Evolutionary conservation across 2,329 filamentous ascomycete species (phyloP).

Genomic region (Neonectria neomacrospora): DNA sequence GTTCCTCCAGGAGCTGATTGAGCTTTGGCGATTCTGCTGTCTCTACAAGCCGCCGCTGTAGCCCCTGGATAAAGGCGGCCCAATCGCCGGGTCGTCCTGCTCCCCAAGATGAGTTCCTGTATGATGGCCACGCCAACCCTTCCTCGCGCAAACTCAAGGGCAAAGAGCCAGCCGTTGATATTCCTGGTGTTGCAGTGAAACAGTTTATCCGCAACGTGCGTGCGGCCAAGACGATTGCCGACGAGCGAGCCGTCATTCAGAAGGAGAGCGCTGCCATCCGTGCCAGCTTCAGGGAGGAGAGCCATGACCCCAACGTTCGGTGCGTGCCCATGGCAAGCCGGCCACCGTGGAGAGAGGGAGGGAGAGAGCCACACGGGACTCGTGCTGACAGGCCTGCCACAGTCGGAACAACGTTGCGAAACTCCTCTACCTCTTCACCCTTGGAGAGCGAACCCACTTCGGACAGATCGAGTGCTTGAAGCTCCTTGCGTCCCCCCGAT

Average conservation of each 20-base stretch:
- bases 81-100: slow-evolving; percentile 45
- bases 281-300: slow-evolving; percentile 97
- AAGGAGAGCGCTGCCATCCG: slow-evolving; percentile 98
- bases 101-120: slow-evolving; percentile 55
- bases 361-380: background rate
- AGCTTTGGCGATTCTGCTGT: slow-evolving; percentile 29
- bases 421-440: slow-evolving; percentile 95
- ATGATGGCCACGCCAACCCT: slow-evolving; percentile 33
- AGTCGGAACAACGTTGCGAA: slow-evolving; percentile 99
- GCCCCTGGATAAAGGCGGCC: slow-evolving; percentile 47
- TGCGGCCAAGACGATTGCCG: slow-evolving; percentile 97
- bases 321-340: slow-evolving; percentile 56
- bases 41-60: slow-evolving; percentile 24
- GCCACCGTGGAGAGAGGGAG: background rate
- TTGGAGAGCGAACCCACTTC: slow-evolving; percentile 97
- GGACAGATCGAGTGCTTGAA: slow-evolving; percentile 99
- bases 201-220: slow-evolving; percentile 99
- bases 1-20: slow-evolving; percentile 37
- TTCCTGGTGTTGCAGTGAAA: slow-evolving; percentile 74
- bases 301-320: slow-evolving; percentile 90
- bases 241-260: slow-evolving; percentile 97
- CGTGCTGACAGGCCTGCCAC: slow-evolving; percentile 35
- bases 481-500: slow-evolving; percentile 93
- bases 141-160: slow-evolving; percentile 6
- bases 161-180: slow-evolving; percentile 28